Evolutionary conservation across 1,284 basidiomycete genomes (phyloP), one percentile per base, ranked within the genome.

Genomic region (Microbotryum intermedium): DNA sequence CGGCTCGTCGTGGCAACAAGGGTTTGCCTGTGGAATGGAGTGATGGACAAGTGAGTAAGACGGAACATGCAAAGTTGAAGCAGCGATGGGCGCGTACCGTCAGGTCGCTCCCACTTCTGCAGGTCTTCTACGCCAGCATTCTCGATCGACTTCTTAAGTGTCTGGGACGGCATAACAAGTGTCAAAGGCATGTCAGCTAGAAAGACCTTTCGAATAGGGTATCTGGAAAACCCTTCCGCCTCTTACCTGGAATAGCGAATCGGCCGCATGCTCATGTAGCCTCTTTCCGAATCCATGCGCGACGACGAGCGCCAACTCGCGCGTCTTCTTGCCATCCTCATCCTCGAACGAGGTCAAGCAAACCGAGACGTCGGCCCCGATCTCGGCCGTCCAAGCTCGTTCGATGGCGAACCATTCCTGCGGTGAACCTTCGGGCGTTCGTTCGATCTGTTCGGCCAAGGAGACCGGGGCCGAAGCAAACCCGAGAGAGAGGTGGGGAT

Each of bases 401-500:
- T 65, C 64, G 50, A 65, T 63, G 1, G 64, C 68, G 56, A 75
- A 74, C 74, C 74, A 75, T 39, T 69, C 64, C 2, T 65, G 60
- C 18, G 66, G 55, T 1, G 65, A 63, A 16, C 64, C 46, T 20
- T 68, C 55, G 0, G 52, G 59, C 4, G 74, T 74, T 6, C 74
- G 59, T 42, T 58, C 3, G 60, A 75, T 73, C 57, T 74, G 74
- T 34, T 70, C 66, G 34, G 71, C 60, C 26, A 76, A 57, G n/a
- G 71, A 72, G 39, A 71, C 72, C 6, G 74, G 70, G 10, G 72
- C 71, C 18, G 71, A 72, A 0, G 74, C 74, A 34, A 75, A 74
- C 6, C 74, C 74, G 30, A 76, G 58, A 44, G 70, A 67, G 43
- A 76, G 59, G 6, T 60, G 52, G 6, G 73, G 72, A 39, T 69